These are phyloP conservation scores for Mollisiaceae sp. DNA, from an alignment of 2,329 filamentous ascomycete genomes.

Conservation along the genomic window DNA sequence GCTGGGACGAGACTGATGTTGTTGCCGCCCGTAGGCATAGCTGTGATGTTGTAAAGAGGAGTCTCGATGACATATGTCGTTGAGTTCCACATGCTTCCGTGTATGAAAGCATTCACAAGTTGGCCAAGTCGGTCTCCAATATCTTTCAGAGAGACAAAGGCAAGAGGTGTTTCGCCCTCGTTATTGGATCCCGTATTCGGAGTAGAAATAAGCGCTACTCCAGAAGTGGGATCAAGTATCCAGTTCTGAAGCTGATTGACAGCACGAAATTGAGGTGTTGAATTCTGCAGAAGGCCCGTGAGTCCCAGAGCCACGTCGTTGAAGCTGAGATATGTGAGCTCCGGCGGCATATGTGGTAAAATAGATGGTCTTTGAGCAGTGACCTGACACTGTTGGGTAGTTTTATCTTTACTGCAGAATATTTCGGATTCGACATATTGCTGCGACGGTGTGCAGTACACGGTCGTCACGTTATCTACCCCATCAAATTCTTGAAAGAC, in stretches of 20 bases:
- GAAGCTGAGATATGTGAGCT: constrained; percentile 34
- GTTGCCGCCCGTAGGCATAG: constrained; percentile 26
- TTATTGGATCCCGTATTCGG: constrained; percentile 21
- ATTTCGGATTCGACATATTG: constrained; percentile 33
- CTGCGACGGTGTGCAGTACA: constrained; percentile 31
- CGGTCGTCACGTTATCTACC: constrained; percentile 22
- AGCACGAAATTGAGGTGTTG: constrained; percentile 23
- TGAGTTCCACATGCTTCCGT: constrained; percentile 32
- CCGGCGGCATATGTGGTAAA: constrained; percentile 28
- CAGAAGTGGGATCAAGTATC: constrained; percentile 27
- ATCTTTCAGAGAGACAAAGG: constrained; percentile 22
- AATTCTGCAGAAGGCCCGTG: constrained; percentile 29
- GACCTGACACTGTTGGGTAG: constrained; percentile 28
- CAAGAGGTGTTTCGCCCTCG: constrained; percentile 19
- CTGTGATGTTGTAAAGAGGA: constrained; percentile 25
- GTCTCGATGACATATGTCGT: constrained; percentile 30
- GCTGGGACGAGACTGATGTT: constrained; percentile 29
- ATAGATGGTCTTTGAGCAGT: constrained; percentile 33
- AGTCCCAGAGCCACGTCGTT: constrained; percentile 29
- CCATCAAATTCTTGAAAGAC: constrained; percentile 33
- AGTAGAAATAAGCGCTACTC: constrained; percentile 20
- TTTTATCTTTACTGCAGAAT: constrained; percentile 26
- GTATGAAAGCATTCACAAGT: constrained; percentile 32
- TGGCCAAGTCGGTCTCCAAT: constrained; percentile 34
- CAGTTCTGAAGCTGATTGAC: constrained; percentile 35